Base-by-base conservation (phyloP, 805 yeast genomes). In the Candida ortonii region DNA sequence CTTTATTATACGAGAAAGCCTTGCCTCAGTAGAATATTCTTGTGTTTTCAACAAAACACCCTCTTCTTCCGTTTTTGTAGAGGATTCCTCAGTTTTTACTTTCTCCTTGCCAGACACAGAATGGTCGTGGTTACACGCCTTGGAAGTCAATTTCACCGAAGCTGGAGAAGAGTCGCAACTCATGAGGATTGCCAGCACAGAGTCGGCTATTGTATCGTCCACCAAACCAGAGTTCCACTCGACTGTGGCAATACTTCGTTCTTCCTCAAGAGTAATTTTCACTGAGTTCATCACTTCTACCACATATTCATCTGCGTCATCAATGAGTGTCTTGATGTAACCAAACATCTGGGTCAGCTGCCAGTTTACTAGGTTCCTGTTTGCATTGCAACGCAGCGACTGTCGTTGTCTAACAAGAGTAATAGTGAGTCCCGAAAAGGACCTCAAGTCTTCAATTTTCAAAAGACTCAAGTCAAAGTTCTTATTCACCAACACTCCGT, bases 301-400 rank as follows among this genome's bases (percentile, higher is more conserved):
- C 15, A 70, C 70, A 39, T 71, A 65, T 41, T 66, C 73, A 14
- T 74, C 67, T 1, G 47, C 48, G 11, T 75, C 79, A 45, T 80
- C 87, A 33, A 67, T 68, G 3, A 78, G 36, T 2, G 85, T 73
- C 28, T 80, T 78, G 4, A 88, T 73, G 51, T 70, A 75, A 2
- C 97, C 97, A 70, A 90, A 93, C 98, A 93, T 93, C 55, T 89
- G 97, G 39, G 81, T 76, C 38, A 93, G 71, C 55, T 93, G 97
- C 88, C 94, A 93, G 41, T 75, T 72, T 40, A 93, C 76, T 38
- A 93, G 67, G 28, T 84, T 83, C 21, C 84, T 74, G 27, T 84
- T 84, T 4, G 96, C 94, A 53, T 80, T 79, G 30, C 93, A 84
- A 34, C 75, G 73, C 14, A 93, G 64, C 6, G 78, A 71, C 56